phyloP scores from a whole-genome alignment of 495 filamentous ascomycete species.

The Glutinoglossum americanum region DNA sequence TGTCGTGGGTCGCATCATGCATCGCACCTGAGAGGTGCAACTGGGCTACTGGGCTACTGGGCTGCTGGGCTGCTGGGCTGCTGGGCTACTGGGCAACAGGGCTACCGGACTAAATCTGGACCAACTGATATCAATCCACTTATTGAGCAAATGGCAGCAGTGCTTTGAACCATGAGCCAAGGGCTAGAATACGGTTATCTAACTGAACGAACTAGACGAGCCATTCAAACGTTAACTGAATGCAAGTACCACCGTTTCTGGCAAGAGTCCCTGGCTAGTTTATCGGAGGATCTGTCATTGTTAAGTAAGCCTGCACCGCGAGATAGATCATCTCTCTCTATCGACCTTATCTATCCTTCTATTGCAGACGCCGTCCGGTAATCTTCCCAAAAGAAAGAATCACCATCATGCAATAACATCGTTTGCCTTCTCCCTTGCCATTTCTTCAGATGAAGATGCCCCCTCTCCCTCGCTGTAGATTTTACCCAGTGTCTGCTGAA shows the following conservation, averaged over 20 bases:
- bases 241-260: not conserved
- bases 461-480: conserved; percentile 11
- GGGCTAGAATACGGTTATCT: not conserved
- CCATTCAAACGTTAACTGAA: not conserved
- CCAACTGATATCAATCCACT: not conserved
- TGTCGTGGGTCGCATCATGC: not conserved
- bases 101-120: too few species aligned
- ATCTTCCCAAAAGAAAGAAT: not conserved
- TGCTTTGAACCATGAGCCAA: not conserved
- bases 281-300: not conserved
- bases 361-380: not conserved
- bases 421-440: not conserved
- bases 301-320: not conserved
- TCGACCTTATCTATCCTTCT: not conserved
- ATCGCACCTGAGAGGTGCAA: not conserved
- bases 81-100: not conserved
- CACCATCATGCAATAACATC: not conserved
- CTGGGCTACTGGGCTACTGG: not conserved
- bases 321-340: not conserved
- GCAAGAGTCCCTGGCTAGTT: not conserved
- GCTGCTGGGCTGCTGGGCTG: not conserved
- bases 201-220: not conserved
- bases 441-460: not conserved
- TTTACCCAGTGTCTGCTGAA: conserved; percentile 37
- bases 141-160: not conserved